Conservation (phyloP, 441 rosid genomes). For the Brassica balearica region DNA sequence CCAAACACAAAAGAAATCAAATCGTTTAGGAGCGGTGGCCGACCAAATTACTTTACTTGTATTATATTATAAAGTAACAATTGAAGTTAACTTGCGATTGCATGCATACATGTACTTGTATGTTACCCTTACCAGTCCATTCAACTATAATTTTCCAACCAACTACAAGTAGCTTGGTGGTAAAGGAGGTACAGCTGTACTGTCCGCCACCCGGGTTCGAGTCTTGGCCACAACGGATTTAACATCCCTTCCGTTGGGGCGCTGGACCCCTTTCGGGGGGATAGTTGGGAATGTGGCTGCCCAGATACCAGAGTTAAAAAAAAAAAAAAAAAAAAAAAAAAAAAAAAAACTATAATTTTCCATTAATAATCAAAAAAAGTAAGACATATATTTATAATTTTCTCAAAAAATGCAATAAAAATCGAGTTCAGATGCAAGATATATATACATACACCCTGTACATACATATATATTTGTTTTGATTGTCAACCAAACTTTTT, state of each 20-base stretch:
- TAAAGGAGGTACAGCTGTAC: too few species aligned
- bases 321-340: too few species aligned
- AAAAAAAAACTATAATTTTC: neutral
- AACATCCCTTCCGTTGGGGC: too few species aligned
- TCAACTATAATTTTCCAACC: neutral
- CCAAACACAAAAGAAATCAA: neutral
- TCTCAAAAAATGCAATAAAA: neutral
- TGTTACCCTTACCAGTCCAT: conserved; percentile 4
- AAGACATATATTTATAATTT: neutral
- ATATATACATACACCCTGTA: neutral
- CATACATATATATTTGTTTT: too few species aligned
- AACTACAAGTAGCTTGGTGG: too few species aligned
- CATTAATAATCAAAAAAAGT: neutral
- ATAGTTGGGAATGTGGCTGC: too few species aligned
- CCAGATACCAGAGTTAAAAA: too few species aligned
- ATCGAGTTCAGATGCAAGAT: neutral
- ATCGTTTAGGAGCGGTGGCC: neutral
- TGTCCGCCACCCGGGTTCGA: too few species aligned
- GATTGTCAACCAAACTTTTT: too few species aligned
- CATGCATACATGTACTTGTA: neutral
- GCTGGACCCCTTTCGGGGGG: too few species aligned
- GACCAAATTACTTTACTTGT: conserved; percentile 18
- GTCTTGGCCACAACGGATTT: too few species aligned
- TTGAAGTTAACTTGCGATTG: neutral
- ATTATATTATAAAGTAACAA: neutral